Conservation (phyloP, 768 basidiomycete species). For the Suillus bovinus region DNA sequence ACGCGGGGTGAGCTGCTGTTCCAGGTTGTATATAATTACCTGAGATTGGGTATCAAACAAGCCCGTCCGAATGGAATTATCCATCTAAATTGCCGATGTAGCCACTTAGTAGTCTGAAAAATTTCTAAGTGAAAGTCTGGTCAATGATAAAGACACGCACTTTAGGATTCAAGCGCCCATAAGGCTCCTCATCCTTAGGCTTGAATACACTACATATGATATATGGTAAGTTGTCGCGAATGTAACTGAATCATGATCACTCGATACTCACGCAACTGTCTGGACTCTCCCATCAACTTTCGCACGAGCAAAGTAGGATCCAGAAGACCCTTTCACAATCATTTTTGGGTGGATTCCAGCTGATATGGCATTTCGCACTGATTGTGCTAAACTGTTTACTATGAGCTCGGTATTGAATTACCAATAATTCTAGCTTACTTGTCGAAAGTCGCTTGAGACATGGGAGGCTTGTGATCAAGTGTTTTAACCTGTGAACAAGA, state of each 20-base stretch:
- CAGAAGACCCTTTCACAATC: slow-evolving; percentile 87
- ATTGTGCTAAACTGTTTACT: slow-evolving; percentile 52
- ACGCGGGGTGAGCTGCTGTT: neutral
- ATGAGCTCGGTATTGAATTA: slow-evolving; percentile 14
- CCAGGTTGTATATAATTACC: slow-evolving; percentile 40
- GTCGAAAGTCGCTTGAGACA: slow-evolving; percentile 74
- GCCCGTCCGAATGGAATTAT: slow-evolving; percentile 88
- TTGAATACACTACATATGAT: slow-evolving; percentile 71
- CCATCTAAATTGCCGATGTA: slow-evolving; percentile 86
- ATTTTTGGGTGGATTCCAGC: slow-evolving; percentile 89
- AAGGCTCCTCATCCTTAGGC: slow-evolving; percentile 90
- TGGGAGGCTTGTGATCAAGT: slow-evolving; percentile 74
- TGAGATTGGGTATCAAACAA: slow-evolving; percentile 87
- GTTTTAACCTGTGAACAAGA: slow-evolving; percentile 62
- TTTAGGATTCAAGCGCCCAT: slow-evolving; percentile 87
- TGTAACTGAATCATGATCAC: neutral
- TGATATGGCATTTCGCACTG: slow-evolving; percentile 65
- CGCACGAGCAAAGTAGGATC: slow-evolving; percentile 89
- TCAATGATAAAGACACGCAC: slow-evolving; percentile 32
- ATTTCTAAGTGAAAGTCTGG: neutral
- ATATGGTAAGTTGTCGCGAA: neutral
- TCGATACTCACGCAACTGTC: slow-evolving; percentile 69
- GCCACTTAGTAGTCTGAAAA: slow-evolving; percentile 80
- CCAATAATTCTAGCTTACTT: slow-evolving; percentile 43
- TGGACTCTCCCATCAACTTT: slow-evolving; percentile 76